Percentiles rank a stretch among this genome's conserved stretches.
phyloP scores from a whole-genome alignment of 306 rosid genomes.

The Delonix regia region DNA sequence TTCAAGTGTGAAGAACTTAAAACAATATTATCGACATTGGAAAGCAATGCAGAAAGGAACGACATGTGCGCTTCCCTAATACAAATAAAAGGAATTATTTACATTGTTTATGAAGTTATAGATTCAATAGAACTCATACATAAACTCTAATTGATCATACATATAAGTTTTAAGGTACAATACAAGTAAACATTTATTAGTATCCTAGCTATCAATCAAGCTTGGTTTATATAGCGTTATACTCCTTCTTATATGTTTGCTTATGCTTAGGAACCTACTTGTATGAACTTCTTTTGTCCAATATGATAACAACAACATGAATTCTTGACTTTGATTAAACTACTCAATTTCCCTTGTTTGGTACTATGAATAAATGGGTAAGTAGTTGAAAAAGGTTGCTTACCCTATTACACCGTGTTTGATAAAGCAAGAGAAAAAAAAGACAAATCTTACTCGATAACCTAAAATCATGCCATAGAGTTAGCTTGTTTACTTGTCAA shows the following conservation, averaged over 20 bases:
- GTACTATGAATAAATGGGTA: constrained; percentile 38
- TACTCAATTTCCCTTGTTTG: constrained; percentile 9
- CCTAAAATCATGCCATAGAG: constrained; percentile 59
- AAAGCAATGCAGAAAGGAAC: background rate
- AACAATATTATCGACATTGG: background rate
- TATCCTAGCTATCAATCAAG: background rate
- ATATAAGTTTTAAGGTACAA: background rate
- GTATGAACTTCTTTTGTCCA: constrained; percentile 27
- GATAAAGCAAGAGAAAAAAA: constrained; percentile 28
- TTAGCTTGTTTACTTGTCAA: constrained; percentile 81
- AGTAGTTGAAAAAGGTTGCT: constrained; percentile 46
- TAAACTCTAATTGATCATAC: background rate
- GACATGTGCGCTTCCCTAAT: background rate
- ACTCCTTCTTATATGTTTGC: constrained; percentile 5
- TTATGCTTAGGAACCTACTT: constrained; percentile 15
- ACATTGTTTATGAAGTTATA: background rate
- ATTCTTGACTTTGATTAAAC: constrained; percentile 26
- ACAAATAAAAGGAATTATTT: background rate
- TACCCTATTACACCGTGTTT: constrained; percentile 37
- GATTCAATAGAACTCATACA: background rate
- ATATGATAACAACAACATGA: constrained; percentile 24
- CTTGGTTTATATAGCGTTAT: background rate
- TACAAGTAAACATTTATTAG: background rate
- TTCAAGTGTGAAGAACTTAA: background rate
- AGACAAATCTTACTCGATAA: constrained; percentile 5